phyloP scores from a whole-genome alignment of 192 early-diverging fungal genomes.

The Pilobolus umbonatus region DNA sequence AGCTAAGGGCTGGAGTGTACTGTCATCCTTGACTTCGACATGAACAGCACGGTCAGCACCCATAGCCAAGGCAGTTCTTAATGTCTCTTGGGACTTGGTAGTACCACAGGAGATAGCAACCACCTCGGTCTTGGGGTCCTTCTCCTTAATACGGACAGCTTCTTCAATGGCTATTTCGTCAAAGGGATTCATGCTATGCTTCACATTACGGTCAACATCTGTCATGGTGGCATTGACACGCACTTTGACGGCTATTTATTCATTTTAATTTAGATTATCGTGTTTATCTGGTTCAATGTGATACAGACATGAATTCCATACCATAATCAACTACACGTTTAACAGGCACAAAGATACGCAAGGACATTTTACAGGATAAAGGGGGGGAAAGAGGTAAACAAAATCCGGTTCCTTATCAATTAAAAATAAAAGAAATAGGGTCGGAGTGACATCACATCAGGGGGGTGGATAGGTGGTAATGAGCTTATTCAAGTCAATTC shows the following conservation, averaged over 20 bases:
- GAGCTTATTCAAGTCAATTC: no score
- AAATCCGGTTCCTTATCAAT: background rate
- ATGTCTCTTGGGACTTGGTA: conserved; percentile 83
- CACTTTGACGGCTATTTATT: conserved; percentile 79
- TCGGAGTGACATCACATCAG: conserved; percentile 2
- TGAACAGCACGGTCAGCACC: conserved; percentile 95
- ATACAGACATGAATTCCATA: background rate
- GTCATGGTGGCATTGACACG: conserved; percentile 84
- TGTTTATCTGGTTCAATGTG: background rate
- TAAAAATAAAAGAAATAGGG: background rate
- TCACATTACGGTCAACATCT: conserved; percentile 90
- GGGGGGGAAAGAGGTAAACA: background rate
- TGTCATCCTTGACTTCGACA: conserved; percentile 74
- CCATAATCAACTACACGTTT: conserved; percentile 98
- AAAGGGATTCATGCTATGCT: conserved; percentile 99
- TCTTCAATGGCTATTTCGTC: conserved; percentile 99
- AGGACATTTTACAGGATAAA: conserved; percentile 23
- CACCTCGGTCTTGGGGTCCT: conserved; percentile 63
- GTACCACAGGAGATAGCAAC: conserved; percentile 87
- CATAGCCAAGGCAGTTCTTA: conserved; percentile 96
- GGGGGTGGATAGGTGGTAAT: no score
- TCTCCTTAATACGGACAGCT: conserved; percentile 91
- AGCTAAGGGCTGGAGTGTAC: conserved; percentile 74
- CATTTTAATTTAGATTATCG: conserved; percentile 1
- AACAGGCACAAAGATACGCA: conserved; percentile 85